A percentile compares a stretch with the other conserved stretches of the same genome.
Conservation (phyloP, 768 basidiomycete species). For the Podaxis sp. region DNA sequence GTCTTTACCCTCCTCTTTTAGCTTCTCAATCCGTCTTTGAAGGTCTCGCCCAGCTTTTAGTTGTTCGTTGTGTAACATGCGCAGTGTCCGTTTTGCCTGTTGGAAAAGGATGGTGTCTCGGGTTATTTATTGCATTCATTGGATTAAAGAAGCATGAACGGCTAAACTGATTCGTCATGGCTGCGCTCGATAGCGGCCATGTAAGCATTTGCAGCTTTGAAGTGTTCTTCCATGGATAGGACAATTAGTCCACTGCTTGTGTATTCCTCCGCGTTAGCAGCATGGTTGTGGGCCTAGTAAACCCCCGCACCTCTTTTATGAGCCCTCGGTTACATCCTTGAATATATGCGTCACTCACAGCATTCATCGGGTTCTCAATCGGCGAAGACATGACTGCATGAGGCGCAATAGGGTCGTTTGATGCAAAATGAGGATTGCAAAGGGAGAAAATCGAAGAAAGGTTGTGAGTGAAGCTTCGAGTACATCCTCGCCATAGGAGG, state of each 20-base stretch:
- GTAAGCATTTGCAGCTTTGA: conserved; percentile 74
- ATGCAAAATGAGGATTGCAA: not conserved
- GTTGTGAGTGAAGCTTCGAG: not conserved
- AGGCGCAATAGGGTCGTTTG: not conserved
- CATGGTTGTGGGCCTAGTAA: conserved; percentile 74
- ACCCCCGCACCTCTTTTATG: not conserved
- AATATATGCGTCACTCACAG: conserved; percentile 29
- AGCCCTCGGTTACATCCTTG: not conserved
- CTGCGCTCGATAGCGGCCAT: conserved; percentile 68
- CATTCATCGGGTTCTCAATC: conserved; percentile 47
- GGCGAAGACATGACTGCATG: conserved; percentile 27
- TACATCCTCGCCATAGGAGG: not conserved
- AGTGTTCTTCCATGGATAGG: conserved; percentile 69
- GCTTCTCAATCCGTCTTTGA: conserved; percentile 64
- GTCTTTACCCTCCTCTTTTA: conserved; percentile 74
- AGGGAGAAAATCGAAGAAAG: not conserved
- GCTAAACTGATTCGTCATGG: conserved; percentile 62
- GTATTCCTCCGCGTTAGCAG: conserved; percentile 75
- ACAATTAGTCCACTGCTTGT: conserved; percentile 62
- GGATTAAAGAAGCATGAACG: conserved; percentile 10
- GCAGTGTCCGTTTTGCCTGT: conserved; percentile 74
- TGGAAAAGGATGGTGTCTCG: conserved; percentile 3
- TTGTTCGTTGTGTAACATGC: conserved; percentile 74
- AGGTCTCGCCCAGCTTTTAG: conserved; percentile 66
- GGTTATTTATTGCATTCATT: conserved; percentile 4